These are phyloP conservation scores for Epichloe coenophiala DNA, from an alignment of 2,329 filamentous ascomycete genomes.

Conservation along the genomic window DNA sequence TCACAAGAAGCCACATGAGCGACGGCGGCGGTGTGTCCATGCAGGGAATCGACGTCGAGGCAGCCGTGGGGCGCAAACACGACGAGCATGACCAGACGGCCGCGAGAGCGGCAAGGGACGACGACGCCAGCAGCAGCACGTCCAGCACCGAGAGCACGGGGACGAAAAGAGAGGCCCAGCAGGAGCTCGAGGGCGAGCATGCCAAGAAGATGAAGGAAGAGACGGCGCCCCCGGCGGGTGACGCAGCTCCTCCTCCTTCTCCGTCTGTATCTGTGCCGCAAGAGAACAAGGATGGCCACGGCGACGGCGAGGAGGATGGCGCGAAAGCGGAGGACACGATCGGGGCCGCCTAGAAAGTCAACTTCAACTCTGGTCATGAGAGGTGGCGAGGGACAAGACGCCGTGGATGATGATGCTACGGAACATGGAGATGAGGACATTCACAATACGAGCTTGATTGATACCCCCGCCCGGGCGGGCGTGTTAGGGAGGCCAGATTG, in stretches of 20 bases:
- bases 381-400: too few species aligned
- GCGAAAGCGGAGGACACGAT: not conserved
- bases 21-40: slow-evolving; percentile 30
- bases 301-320: not conserved
- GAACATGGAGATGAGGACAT: too few species aligned
- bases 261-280: not conserved
- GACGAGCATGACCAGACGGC: slow-evolving; percentile 15
- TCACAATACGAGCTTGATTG: too few species aligned
- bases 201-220: slow-evolving; percentile 39
- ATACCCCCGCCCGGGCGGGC: too few species aligned
- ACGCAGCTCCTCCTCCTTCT: not conserved
- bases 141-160: slow-evolving; percentile 20
- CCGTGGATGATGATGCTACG: too few species aligned
- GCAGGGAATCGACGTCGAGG: slow-evolving; percentile 45
- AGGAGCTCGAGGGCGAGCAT: slow-evolving; percentile 26
- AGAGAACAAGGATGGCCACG: not conserved
- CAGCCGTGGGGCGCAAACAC: slow-evolving; percentile 42
- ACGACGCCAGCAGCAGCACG: slow-evolving; percentile 9
- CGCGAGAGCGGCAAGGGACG: slow-evolving; percentile 13
- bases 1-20: slow-evolving; percentile 25
- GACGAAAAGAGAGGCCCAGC: slow-evolving; percentile 44
- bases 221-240: not conserved
- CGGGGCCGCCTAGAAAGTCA: too few species aligned
- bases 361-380: too few species aligned
- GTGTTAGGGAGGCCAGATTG: too few species aligned